A percentile compares a stretch with the other conserved stretches of the same genome.
Conservation (phyloP, 176 grass and related monocot species). For the Lolium rigidum region DNA sequence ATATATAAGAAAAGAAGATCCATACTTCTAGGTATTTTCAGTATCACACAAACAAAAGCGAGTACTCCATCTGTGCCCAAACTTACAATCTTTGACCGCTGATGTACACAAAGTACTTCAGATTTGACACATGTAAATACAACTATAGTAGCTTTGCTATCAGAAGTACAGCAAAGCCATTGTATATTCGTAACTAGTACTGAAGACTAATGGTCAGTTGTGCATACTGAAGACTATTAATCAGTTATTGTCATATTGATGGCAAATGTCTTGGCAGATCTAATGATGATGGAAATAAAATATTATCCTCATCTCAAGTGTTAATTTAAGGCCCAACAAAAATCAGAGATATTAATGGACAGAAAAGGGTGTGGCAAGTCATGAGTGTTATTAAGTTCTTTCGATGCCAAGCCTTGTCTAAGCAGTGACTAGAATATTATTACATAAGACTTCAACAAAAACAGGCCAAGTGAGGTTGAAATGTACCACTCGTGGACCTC, state of each 20-base stretch:
- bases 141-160: conserved; percentile 15
- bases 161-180: not conserved
- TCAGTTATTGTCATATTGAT: not conserved
- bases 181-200: not conserved
- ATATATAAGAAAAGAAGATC: not conserved
- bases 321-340: not conserved
- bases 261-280: not conserved
- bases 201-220: not conserved
- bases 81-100: not conserved
- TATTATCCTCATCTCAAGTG: not conserved
- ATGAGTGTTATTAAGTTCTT: not conserved
- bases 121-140: not conserved
- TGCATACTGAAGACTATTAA: not conserved
- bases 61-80: not conserved
- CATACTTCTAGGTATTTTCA: not conserved
- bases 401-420: not conserved
- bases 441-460: conserved; percentile 13
- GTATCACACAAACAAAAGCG: not conserved
- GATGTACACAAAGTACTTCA: not conserved
- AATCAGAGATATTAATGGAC: conserved; percentile 20
- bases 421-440: conserved; percentile 17
- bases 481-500: conserved; percentile 53
- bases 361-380: not conserved
- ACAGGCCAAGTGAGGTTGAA: conserved; percentile 6
- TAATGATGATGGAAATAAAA: conserved; percentile 23